These are phyloP conservation scores for Phytophthora pistaciae DNA, from an alignment of 352 stramenopile species.

Conservation along the genomic window DNA sequence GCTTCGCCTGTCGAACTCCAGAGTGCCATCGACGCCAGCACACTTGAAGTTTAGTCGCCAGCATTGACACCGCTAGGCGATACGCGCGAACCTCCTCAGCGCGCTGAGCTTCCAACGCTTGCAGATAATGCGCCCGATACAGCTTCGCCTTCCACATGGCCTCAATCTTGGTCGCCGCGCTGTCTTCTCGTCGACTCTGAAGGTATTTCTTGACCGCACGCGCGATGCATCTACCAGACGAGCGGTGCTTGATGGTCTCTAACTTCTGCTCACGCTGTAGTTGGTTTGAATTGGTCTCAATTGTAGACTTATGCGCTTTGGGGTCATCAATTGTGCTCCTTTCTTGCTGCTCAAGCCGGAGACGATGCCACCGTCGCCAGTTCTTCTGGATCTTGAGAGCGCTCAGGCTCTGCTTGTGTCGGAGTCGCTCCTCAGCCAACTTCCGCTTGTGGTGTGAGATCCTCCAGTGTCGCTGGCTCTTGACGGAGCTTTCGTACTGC, in stretches of 20 bases:
- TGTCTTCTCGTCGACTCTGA: slow-evolving; percentile 10
- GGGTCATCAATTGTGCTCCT: neutral
- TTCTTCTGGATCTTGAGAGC: slow-evolving; percentile 41
- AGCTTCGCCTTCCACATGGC: slow-evolving; percentile 35
- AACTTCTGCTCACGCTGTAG: slow-evolving; percentile 16
- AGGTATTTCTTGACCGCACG: slow-evolving; percentile 24
- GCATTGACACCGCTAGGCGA: slow-evolving; percentile 33
- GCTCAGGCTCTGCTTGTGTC: slow-evolving; percentile 31
- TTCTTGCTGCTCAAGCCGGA: slow-evolving; percentile 8
- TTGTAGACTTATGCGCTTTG: neutral
- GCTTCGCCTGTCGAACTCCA: slow-evolving; percentile 31
- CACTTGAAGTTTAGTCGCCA: slow-evolving; percentile 40
- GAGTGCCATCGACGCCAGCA: slow-evolving; percentile 46
- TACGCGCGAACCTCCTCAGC: slow-evolving; percentile 33
- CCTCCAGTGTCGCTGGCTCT: slow-evolving; percentile 32
- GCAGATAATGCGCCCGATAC: slow-evolving; percentile 26
- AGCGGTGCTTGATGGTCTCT: slow-evolving; percentile 21
- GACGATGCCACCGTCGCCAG: slow-evolving; percentile 29
- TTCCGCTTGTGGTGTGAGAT: slow-evolving; percentile 32
- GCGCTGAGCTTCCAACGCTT: slow-evolving; percentile 25
- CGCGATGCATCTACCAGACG: slow-evolving; percentile 17
- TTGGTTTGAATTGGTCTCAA: neutral
- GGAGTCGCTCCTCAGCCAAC: slow-evolving; percentile 21
- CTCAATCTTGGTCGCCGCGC: slow-evolving; percentile 37
- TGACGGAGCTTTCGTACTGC: slow-evolving; percentile 33